Percentiles rank a stretch among this genome's conserved stretches.
Evolutionary conservation across 805 yeast genomes (phyloP).

Genomic region (Wickerhamiella occidentalis): DNA sequence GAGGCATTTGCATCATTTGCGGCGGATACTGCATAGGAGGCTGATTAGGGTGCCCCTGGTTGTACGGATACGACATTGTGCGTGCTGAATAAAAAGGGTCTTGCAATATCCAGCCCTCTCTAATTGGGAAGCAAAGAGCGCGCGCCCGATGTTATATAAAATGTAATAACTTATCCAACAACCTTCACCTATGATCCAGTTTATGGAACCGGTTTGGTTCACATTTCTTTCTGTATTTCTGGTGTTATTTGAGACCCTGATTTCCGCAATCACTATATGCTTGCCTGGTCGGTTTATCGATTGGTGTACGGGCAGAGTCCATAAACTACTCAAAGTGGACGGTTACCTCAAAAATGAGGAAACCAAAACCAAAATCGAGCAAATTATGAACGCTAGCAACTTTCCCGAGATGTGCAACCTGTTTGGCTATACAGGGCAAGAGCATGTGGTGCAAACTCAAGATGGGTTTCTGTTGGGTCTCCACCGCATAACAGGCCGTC

Average conservation of each 20-base stretch:
- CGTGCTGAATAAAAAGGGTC: background rate
- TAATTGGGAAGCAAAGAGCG: no score
- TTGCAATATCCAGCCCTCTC: background rate
- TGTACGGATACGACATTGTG: conserved; percentile 5
- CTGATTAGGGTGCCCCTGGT: conserved; percentile 1
- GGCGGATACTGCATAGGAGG: conserved; percentile 4
- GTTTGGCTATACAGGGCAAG: conserved; percentile 62
- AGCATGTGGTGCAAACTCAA: conserved; percentile 60
- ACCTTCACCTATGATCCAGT: background rate
- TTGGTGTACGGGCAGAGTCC: conserved; percentile 13
- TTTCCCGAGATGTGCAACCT: conserved; percentile 55
- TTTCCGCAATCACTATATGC: conserved; percentile 18
- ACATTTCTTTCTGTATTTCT: conserved; percentile 16
- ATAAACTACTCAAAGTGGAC: conserved; percentile 9
- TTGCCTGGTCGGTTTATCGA: conserved; percentile 17
- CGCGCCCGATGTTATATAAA: background rate
- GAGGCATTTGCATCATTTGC: background rate
- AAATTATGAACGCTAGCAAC: conserved; percentile 15
- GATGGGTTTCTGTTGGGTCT: conserved; percentile 68
- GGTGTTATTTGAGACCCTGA: conserved; percentile 17
- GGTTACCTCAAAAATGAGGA: conserved; percentile 12
- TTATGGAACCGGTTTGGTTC: conserved; percentile 2
- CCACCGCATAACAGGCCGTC: conserved; percentile 43
- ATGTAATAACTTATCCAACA: background rate
- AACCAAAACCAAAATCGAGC: conserved; percentile 7